These are phyloP conservation scores for Aspergillus japonicus DNA, from an alignment of 2,329 filamentous ascomycete genomes.

Conservation along the genomic window DNA sequence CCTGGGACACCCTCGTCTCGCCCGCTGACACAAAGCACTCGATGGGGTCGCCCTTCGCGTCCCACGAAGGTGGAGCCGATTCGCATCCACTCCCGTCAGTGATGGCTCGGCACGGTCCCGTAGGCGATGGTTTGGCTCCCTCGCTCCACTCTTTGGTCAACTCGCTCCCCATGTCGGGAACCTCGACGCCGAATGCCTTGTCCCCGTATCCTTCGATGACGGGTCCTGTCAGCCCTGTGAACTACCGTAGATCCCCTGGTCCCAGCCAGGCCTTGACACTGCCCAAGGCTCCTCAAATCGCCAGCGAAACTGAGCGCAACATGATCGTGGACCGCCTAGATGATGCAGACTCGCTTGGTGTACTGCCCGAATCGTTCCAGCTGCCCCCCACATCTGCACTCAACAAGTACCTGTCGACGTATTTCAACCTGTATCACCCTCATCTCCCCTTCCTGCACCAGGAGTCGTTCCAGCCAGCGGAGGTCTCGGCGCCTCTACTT, in stretches of 20 bases:
- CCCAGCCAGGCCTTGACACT: conserved; percentile 63
- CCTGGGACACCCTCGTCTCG: conserved; percentile 87
- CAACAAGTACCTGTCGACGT: conserved; percentile 91
- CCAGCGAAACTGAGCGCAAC: conserved; percentile 80
- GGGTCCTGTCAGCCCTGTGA: conserved; percentile 65
- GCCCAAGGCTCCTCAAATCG: conserved; percentile 74
- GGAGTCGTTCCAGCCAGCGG: conserved; percentile 78
- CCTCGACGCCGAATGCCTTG: conserved; percentile 69
- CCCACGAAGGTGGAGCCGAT: conserved; percentile 58
- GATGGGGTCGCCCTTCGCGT: conserved; percentile 64
- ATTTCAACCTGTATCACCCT: conserved; percentile 96
- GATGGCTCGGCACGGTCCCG: conserved; percentile 62
- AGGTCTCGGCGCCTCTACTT: conserved; percentile 77
- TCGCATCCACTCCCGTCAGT: conserved; percentile 68
- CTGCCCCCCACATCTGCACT: conserved; percentile 76
- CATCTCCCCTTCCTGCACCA: conserved; percentile 95
- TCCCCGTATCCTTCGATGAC: conserved; percentile 71
- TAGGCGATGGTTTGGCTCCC: conserved; percentile 61
- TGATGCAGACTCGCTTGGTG: conserved; percentile 73
- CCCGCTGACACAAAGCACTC: conserved; percentile 72
- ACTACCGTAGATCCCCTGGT: conserved; percentile 69
- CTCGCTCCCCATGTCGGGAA: conserved; percentile 66
- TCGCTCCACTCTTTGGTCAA: conserved; percentile 70
- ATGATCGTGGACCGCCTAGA: conserved; percentile 84
- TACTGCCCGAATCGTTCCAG: conserved; percentile 84